Evolutionary conservation across 805 yeast genomes (phyloP).

Genomic region (Wickerhamomyces silvicola): DNA sequence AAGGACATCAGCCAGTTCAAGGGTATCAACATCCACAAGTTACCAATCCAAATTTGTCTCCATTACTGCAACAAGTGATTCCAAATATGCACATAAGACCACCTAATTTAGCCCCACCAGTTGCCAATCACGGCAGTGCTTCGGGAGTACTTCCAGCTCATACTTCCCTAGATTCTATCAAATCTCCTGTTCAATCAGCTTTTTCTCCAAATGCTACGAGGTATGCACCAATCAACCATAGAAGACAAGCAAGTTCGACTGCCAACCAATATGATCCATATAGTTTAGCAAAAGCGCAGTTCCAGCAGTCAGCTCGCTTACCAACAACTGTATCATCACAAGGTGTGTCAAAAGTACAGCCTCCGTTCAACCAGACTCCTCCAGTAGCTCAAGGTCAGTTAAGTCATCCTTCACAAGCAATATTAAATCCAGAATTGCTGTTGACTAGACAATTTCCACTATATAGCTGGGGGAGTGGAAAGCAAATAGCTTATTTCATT

Average conservation of each 20-base stretch:
- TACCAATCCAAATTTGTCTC: constrained; percentile 6
- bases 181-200: constrained; percentile 10
- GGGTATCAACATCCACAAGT: not conserved
- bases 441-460: constrained; percentile 66
- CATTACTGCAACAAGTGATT: constrained; percentile 5
- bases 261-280: constrained; percentile 24
- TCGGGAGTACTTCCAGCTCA: constrained; percentile 1
- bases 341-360: too few species aligned
- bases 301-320: constrained; percentile 1
- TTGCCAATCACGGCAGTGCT: not conserved
- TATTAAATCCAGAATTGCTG: constrained; percentile 48
- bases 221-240: constrained; percentile 33
- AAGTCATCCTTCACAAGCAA: too few species aligned
- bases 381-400: not conserved
- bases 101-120: not conserved
- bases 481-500: constrained; percentile 37
- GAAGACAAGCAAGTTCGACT: constrained; percentile 22
- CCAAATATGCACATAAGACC: not conserved
- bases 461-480: constrained; percentile 56
- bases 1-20: constrained; percentile 1
- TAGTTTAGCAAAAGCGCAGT: constrained; percentile 14
- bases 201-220: constrained; percentile 23
- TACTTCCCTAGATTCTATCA: constrained; percentile 3
- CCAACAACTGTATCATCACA: constrained; percentile 3
- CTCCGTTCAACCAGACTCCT: too few species aligned